Base-by-base conservation (phyloP, 345 rosid species). In the Trapa incisa region DNA sequence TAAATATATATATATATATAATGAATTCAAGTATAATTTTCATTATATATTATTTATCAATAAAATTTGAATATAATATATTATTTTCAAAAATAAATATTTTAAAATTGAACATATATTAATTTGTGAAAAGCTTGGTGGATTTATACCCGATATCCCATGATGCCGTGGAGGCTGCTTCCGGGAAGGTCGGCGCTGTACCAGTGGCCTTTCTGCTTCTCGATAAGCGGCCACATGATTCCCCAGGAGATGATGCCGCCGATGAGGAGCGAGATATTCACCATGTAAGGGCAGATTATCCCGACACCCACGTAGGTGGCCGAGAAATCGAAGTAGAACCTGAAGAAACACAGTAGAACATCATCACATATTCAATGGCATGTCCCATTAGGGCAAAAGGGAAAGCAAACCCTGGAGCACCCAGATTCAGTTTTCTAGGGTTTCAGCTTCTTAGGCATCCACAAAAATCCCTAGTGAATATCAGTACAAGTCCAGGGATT, bases 281-380 rank as follows among this genome's bases (percentile, higher is more conserved):
- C 90, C 76, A 92, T 86, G 75, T 87, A 83, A 37, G 98, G 96
- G 70, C 96, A 92, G 17, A 92, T 89, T 95, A 92, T 86, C n/a
- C 98, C 98, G 43, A 87, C 98, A 13, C 98, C 98, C 29, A 92
- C 87, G 65, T 92, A 92, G 32, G 96, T 92, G 16, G 92, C 70
- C 54, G 96, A 92, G 74, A 92, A 89, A 75, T 92, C 98, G 69
- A 92, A 92, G 83, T 80, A 87, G 74, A 92, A 92, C 84, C 95
- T 92, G 29, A 22, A 22, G 80, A 6, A 1, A 36, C 45, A 14
- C 9, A 45, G 37, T 0, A 53, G 35, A 12, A 45, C 39, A 53
- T 1, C 0, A 22, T 32, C 5, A 29, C 5, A 58, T 58, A 29
- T 7, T 50, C 14, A 14, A 14, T 16, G 22, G 2, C n/a, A 16